Conservation (phyloP, 345 rosid species). For the Eucalyptus caleyi region DNA sequence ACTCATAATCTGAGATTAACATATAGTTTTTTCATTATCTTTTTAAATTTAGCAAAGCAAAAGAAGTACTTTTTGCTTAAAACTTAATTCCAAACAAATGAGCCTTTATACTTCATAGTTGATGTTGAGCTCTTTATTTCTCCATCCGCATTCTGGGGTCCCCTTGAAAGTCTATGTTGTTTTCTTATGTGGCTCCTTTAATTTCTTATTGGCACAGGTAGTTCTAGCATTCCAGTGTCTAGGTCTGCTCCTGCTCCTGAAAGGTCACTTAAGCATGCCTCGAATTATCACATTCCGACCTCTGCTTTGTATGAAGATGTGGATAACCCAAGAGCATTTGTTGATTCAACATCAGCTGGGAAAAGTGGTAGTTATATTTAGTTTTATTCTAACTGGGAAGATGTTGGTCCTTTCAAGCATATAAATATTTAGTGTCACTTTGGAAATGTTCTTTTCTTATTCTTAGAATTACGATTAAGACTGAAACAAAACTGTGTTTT, state of each 20-base stretch:
- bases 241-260: slow-evolving; percentile 24
- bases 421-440: neutral
- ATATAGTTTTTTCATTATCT: neutral
- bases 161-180: neutral
- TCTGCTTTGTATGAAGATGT: slow-evolving; percentile 67
- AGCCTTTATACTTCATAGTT: neutral
- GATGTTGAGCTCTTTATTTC: neutral
- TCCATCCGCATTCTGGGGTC: neutral
- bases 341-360: neutral
- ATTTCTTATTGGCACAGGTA: slow-evolving; percentile 15
- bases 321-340: neutral
- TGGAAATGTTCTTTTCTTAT: neutral
- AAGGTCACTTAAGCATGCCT: slow-evolving; percentile 37
- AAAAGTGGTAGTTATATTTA: neutral
- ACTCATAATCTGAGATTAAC: neutral
- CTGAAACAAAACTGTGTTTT: neutral
- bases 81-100: neutral
- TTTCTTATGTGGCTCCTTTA: neutral
- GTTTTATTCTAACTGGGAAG: neutral
- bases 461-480: neutral
- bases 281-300: slow-evolving; percentile 75
- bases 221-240: slow-evolving; percentile 29
- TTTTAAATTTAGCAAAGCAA: neutral
- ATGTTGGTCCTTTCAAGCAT: neutral
- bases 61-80: neutral